A percentile compares a stretch with the other conserved stretches of the same genome.
These are phyloP conservation scores for Zoysia pacifica DNA, from an alignment of 176 grass and related monocot species.

Conservation along the genomic window DNA sequence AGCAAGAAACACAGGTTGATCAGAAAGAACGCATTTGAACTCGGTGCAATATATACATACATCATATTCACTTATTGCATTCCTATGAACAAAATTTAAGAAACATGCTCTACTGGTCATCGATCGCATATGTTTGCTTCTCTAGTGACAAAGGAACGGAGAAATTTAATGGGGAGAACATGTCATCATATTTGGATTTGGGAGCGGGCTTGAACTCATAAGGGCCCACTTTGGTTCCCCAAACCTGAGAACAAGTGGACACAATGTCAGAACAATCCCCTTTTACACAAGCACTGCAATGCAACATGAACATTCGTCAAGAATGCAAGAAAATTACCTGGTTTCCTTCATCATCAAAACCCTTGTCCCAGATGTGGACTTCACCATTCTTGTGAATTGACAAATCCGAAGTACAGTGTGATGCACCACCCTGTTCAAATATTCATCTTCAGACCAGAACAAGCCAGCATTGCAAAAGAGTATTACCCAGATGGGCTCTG, in stretches of 20 bases:
- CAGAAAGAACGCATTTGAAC: constrained; percentile 31
- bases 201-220: constrained; percentile 70
- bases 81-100: constrained; percentile 45
- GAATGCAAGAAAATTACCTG: constrained; percentile 12
- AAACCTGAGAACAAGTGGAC: constrained; percentile 57
- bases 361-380: constrained; percentile 90
- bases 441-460: constrained; percentile 11
- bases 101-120: constrained; percentile 52
- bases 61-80: constrained; percentile 31
- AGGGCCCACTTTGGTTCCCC: constrained; percentile 83
- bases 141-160: constrained; percentile 69
- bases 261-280: neutral
- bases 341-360: neutral
- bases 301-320: neutral
- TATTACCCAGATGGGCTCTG: neutral
- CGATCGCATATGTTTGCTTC: constrained; percentile 68
- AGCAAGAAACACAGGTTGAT: neutral
- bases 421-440: constrained; percentile 72
- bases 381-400: constrained; percentile 80
- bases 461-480: constrained; percentile 11
- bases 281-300: neutral
- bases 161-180: constrained; percentile 92
- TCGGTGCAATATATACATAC: constrained; percentile 23
- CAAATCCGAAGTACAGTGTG: constrained; percentile 83
- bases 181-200: constrained; percentile 26